Conservation (phyloP, 2,329 filamentous ascomycete genomes). For the Paraconiothyrium sp. region DNA sequence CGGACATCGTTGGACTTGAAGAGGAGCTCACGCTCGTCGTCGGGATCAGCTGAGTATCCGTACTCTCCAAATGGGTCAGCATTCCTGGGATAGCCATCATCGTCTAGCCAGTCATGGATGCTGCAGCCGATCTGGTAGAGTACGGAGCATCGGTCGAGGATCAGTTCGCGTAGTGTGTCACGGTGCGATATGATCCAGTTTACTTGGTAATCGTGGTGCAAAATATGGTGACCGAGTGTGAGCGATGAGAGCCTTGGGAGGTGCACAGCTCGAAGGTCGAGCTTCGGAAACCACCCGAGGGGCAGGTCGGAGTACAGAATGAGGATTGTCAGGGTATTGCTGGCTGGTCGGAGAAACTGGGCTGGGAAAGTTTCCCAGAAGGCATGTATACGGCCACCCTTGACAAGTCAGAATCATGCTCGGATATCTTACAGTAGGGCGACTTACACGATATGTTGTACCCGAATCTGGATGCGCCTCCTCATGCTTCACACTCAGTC, state of each 20-base stretch:
- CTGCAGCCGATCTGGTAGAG: conserved; percentile 14
- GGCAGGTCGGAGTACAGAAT: conserved; percentile 18
- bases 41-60: not conserved
- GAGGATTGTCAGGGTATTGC: conserved; percentile 9
- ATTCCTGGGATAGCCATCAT: conserved; percentile 14
- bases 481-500: conserved; percentile 16
- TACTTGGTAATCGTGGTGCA: conserved; percentile 17
- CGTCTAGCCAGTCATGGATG: conserved; percentile 12
- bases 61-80: not conserved
- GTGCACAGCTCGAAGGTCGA: conserved; percentile 16
- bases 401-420: not conserved
- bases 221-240: conserved; percentile 12
- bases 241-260: conserved; percentile 15
- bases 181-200: conserved; percentile 22
- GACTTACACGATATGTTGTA: conserved; percentile 7
- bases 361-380: conserved; percentile 17
- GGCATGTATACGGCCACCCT: conserved; percentile 9
- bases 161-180: conserved; percentile 15
- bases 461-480: not conserved
- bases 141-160: conserved; percentile 21
- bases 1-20: conserved; percentile 4
- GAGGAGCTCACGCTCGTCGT: not conserved
- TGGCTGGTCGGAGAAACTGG: conserved; percentile 11
- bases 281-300: conserved; percentile 19
- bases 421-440: not conserved